Evolutionary conservation across 116 monocot genomes (phyloP), one percentile per base, ranked within the genome.

Genomic region (Iris pallida): DNA sequence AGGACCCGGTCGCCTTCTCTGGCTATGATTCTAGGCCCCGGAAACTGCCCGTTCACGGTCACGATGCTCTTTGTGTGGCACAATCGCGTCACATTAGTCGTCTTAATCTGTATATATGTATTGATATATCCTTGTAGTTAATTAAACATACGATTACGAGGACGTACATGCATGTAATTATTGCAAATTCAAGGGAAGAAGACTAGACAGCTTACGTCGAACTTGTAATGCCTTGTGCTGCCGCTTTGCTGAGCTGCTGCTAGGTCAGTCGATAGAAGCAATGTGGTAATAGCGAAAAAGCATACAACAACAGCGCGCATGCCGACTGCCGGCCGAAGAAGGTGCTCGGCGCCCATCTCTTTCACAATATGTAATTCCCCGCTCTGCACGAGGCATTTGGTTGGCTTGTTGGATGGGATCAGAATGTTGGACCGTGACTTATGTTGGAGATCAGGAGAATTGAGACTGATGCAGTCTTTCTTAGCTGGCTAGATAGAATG

Each of bases 41-140:
- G 76, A 14, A 82, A 77, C 53, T 73, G 18, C 46, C 73, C 73
- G 47, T 77, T 82, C 19, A 77, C 82, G 9, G 73, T 82, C 42
- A 70, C 16, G 9, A 82, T 71, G 65, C 70, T 82, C 54, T 65
- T 73, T 0, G 73, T 73, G 13, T 45, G 54, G 64, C 73, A 73
- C 15, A 73, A 52, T 16, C 73, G 47, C 5, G 77, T 78, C 59
- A 62, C 71, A 19, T 81, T 81, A 40, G 55, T 44, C 68, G 68
- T 19, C 19, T 30, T 54, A 53, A 75, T 55, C 80, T 75, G 64
- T 15, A 42, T 8, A 5, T 8, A 13, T 4, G 58, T 65, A 42
- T 46, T 13, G 44, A n/a, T n/a, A n/a, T n/a, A n/a, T n/a, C n/a
- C n/a, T 30, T 3, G n/a, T 6, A 17, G 47, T 5, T 16, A 14